Conservation (phyloP, 768 basidiomycete genomes). For the Boletus coccyginus region DNA sequence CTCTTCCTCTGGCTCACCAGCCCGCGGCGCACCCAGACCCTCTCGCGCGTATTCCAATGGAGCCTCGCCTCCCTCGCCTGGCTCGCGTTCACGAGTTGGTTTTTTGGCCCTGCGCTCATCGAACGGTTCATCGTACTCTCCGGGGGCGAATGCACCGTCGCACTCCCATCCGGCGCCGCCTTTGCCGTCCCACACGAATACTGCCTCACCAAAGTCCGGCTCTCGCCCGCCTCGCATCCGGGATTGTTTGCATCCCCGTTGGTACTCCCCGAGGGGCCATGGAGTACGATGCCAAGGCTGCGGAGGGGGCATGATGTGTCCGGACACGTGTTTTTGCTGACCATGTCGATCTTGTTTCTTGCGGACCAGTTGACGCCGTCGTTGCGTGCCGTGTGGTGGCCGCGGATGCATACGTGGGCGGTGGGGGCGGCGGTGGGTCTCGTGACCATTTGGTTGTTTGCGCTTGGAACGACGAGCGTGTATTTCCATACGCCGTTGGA, state of each 20-base stretch:
- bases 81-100: conserved; percentile 79
- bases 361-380: conserved; percentile 68
- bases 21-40: conserved; percentile 42
- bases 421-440: conserved; percentile 45
- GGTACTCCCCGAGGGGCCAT: conserved; percentile 38
- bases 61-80: conserved; percentile 59
- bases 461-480: conserved; percentile 74
- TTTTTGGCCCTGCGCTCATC: conserved; percentile 80
- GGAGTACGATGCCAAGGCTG: conserved; percentile 57
- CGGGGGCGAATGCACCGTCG: conserved; percentile 76
- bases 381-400: conserved; percentile 41
- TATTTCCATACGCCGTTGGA: conserved; percentile 91
- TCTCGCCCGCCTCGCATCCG: conserved; percentile 65
- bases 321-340: conserved; percentile 89
- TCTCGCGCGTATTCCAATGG: conserved; percentile 51
- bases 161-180: conserved; percentile 53
- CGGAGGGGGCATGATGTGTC: conserved; percentile 88
- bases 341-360: conserved; percentile 75
- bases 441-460: conserved; percentile 67
- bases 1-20: conserved; percentile 56
- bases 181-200: conserved; percentile 54
- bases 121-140: conserved; percentile 62
- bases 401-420: conserved; percentile 46
- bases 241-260: conserved; percentile 50
- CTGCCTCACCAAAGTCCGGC: conserved; percentile 48